Conservation (phyloP, 2,329 filamentous ascomycete species). For the Emergomyces africanus region DNA sequence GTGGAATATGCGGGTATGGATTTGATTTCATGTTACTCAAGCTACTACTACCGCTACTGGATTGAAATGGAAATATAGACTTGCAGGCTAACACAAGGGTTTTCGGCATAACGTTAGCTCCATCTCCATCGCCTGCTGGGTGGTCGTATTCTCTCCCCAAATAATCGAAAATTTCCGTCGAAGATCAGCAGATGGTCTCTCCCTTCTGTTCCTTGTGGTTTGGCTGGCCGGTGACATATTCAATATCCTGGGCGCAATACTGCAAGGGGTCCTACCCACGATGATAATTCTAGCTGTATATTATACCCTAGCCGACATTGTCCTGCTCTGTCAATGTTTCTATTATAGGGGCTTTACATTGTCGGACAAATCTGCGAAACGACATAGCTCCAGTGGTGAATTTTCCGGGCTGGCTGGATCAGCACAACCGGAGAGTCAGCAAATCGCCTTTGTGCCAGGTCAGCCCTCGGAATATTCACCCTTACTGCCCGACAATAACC, state of each 20-base stretch:
- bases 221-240: slow-evolving; percentile 94
- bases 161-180: slow-evolving; percentile 91
- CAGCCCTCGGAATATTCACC: slow-evolving; percentile 13
- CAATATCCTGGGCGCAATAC: slow-evolving; percentile 83
- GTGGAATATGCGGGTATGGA: slow-evolving; percentile 72
- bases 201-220: slow-evolving; percentile 79
- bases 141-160: slow-evolving; percentile 93
- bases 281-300: slow-evolving; percentile 95
- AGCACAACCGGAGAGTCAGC: not conserved
- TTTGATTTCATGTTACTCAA: not conserved
- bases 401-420: not conserved
- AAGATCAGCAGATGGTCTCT: slow-evolving; percentile 73
- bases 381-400: not conserved
- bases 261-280: slow-evolving; percentile 85
- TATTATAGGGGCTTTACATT: slow-evolving; percentile 75
- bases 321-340: slow-evolving; percentile 80
- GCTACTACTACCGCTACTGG: not conserved
- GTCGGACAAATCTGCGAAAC: slow-evolving; percentile 11
- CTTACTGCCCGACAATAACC: slow-evolving; percentile 8
- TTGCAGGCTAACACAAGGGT: not conserved
- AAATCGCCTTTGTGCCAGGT: not conserved
- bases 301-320: slow-evolving; percentile 83
- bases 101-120: slow-evolving; percentile 42
- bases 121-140: slow-evolving; percentile 95
- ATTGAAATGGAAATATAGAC: slow-evolving; percentile 2